phyloP scores from a whole-genome alignment of 345 rosid genomes.

The Brassica rapa region DNA sequence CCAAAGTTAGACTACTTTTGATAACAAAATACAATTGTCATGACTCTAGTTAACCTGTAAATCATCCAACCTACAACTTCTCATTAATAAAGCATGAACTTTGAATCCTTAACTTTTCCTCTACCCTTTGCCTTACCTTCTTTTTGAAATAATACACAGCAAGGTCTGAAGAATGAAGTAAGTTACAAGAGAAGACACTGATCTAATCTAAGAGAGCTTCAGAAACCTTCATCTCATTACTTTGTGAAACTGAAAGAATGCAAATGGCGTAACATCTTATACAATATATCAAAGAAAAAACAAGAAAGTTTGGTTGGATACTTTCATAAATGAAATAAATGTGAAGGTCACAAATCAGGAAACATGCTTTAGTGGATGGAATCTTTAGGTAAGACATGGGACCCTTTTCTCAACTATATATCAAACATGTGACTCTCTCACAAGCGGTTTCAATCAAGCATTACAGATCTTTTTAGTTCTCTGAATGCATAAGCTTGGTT shows the following conservation, averaged over 20 bases:
- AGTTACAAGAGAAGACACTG: slow-evolving; percentile 8
- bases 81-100: not conserved
- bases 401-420: slow-evolving; percentile 27
- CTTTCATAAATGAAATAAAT: slow-evolving; percentile 31
- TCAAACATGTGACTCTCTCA: not conserved
- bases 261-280: not conserved
- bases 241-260: slow-evolving; percentile 21
- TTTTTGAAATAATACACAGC: not conserved
- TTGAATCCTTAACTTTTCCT: not conserved
- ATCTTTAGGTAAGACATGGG: slow-evolving; percentile 35
- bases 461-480: not conserved
- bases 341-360: slow-evolving; percentile 25
- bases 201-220: slow-evolving; percentile 23
- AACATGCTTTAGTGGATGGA: slow-evolving; percentile 30
- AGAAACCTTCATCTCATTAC: slow-evolving; percentile 23
- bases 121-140: slow-evolving; percentile 6
- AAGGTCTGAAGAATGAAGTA: not conserved
- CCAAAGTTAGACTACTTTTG: slow-evolving; percentile 21
- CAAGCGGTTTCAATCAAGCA: too few species aligned
- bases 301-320: slow-evolving; percentile 18
- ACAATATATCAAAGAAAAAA: slow-evolving; percentile 12
- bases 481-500: not conserved
- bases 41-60: slow-evolving; percentile 26
- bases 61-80: slow-evolving; percentile 23
- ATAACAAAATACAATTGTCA: slow-evolving; percentile 26